Evolutionary conservation across 1,139 yeast genomes (phyloP), one percentile per base, ranked within the genome.

Genomic region (Candida tropicalis): DNA sequence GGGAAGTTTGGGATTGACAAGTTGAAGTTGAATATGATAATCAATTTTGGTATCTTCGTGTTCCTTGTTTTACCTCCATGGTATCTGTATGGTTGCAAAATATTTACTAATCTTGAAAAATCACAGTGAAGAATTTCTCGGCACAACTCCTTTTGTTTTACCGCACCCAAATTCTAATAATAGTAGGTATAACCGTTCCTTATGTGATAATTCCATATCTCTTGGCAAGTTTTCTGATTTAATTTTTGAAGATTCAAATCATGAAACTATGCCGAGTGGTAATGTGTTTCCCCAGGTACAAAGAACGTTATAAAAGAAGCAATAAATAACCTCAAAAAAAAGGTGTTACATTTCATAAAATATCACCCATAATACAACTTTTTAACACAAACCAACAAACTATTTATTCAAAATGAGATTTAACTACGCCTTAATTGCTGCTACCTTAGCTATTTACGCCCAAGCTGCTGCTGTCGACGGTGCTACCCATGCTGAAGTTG

Each of bases 141-240:
- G 32, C 32, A 28, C 4, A 18, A 6, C 1, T 20, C 2, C 12
- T 9, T 13, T 5, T 12, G 26, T 8, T 24, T n/a, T 24, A 4
- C 11, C 26, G 4, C 26, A 5, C n/a, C n/a, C n/a, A n/a, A n/a
- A n/a, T n/a, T n/a, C n/a, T n/a, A n/a, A n/a, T n/a, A n/a, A n/a
- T n/a, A n/a, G 3, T 5, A 15, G 16, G 31, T 27, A 12, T n/a
- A 2, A 27, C 5, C 6, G 8, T 5, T 27, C 9, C 8, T n/a
- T 9, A 12, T 27, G 2, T 12, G 2, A 3, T 6, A 27, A 27
- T 7, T 15, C 17, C 4, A 18, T 2, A 11, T 17, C 7, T 31
- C 24, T 31, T 28, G 32, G 32, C 32, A 28, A 28, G 32, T 13
- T 13, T 28, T 28, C n/a, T n/a, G n/a, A n/a, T n/a, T n/a, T n/a